phyloP scores from a whole-genome alignment of 2,329 filamentous ascomycete species.

The Leptographium galeiforme region DNA sequence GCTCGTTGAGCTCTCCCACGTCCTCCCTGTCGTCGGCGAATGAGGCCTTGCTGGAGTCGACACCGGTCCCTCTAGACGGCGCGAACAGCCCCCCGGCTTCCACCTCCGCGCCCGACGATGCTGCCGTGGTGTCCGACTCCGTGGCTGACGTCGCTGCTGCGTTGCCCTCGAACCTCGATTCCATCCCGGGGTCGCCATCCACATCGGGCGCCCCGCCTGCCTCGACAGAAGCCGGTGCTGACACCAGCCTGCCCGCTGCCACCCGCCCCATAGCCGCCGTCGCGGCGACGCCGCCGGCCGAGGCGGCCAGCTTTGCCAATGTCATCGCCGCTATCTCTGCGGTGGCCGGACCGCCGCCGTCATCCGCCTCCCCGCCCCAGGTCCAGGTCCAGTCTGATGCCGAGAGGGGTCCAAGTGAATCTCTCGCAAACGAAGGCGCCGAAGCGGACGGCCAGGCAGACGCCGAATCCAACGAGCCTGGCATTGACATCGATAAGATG shows the following conservation, averaged over 20 bases:
- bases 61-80: neutral
- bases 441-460: neutral
- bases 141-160: neutral
- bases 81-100: neutral
- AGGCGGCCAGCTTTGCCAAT: neutral
- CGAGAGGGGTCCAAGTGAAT: neutral
- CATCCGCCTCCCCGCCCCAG: neutral
- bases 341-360: neutral
- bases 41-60: neutral
- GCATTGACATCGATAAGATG: constrained; percentile 22
- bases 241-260: neutral
- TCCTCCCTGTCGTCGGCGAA: constrained; percentile 2
- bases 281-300: neutral
- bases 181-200: neutral
- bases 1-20: constrained; percentile 5
- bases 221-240: neutral
- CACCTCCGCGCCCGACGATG: neutral
- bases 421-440: neutral
- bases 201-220: neutral
- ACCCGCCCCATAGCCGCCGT: neutral
- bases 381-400: neutral
- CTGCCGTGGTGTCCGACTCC: neutral
- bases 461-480: constrained; percentile 5
- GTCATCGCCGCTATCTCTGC: neutral
- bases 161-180: neutral